A percentile compares a stretch with the other conserved stretches of the same genome.
Conservation (phyloP, 352 stramenopile species). For the Pythium brassicae region DNA sequence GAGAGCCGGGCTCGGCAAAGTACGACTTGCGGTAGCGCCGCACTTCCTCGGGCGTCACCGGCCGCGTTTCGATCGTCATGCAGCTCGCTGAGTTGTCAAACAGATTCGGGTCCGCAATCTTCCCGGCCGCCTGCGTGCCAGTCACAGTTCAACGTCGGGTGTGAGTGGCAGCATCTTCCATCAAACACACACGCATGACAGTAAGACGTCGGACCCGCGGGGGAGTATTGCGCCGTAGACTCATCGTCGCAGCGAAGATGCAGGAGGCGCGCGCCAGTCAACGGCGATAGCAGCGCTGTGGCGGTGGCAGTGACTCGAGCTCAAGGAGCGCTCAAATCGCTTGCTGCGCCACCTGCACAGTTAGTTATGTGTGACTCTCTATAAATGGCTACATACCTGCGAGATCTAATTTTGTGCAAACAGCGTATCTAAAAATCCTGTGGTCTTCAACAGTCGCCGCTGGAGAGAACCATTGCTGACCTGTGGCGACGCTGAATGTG, state of each 20-base stretch:
- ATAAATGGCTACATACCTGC: not conserved
- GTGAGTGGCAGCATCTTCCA: not conserved
- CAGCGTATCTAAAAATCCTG: no score
- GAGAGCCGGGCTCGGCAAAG: conserved; percentile 66
- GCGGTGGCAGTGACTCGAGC: no score
- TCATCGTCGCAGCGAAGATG: conserved; percentile 3
- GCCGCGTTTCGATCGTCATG: conserved; percentile 53
- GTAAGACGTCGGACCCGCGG: conserved; percentile 18
- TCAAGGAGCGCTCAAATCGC: no score
- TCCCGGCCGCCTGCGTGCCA: conserved; percentile 38
- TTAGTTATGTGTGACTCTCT: no score
- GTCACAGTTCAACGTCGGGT: not conserved
- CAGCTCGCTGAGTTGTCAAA: conserved; percentile 48
- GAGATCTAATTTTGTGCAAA: not conserved
- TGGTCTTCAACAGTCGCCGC: no score
- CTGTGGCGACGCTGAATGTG: no score
- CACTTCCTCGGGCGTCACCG: conserved; percentile 65
- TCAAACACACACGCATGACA: not conserved
- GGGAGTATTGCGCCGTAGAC: conserved; percentile 18
- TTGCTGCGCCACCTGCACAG: no score
- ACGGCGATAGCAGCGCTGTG: no score
- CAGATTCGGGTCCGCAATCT: conserved; percentile 22
- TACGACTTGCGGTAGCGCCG: conserved; percentile 81
- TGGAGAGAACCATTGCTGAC: no score
- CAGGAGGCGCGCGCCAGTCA: no score